Base-by-base conservation (phyloP, 345 rosid species). In the Raphanus raphanistrum region DNA sequence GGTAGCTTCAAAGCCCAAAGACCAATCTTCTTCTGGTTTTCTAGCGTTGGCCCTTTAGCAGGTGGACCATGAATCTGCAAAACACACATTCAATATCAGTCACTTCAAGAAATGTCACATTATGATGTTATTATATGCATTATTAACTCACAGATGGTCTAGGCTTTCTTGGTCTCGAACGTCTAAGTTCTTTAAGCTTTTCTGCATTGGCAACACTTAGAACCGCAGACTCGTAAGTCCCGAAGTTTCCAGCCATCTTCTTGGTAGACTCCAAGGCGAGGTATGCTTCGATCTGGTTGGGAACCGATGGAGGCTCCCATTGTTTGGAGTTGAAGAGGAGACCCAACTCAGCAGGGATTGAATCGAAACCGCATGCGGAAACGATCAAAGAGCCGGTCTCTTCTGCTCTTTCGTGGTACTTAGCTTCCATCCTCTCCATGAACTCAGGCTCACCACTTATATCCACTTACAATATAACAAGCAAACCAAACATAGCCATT, bases 301-400 rank as follows among this genome's bases (percentile, higher is more conserved):
- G 54, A 59, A 75, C 92, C 5, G 90, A 79, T 2, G 92, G 96
- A 48, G 81, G 57, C 35, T 63, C 77, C 98, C 98, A 94, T 77
- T 91, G 97, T 80, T 83, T 86, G 62, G 97, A 84, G 79, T 94
- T 88, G 81, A 89, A 91, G 80, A 90, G 80, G 61, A 87, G 73
- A 10, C 98, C 96, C 75, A 91, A 28, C 70, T 90, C 98, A 65
- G 98, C 97, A 6, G 98, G 98, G 52, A 94, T 70, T 0, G 97
- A 94, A 80, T 91, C 98, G 38, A 91, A 94, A 63, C 97, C 98
- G 43, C 98, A 94, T 3, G 98, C 98, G 2, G 98, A 94, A 78
- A 94, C 84, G 74, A 91, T 83, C 71, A 94, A 80, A 16, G 97
- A 85, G 26, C 93, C 92, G 1, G 85, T 87, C 84, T 88, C 90